phyloP scores from a whole-genome alignment of 2,329 filamentous ascomycete genomes.

The Verticillium albo-atrum region DNA sequence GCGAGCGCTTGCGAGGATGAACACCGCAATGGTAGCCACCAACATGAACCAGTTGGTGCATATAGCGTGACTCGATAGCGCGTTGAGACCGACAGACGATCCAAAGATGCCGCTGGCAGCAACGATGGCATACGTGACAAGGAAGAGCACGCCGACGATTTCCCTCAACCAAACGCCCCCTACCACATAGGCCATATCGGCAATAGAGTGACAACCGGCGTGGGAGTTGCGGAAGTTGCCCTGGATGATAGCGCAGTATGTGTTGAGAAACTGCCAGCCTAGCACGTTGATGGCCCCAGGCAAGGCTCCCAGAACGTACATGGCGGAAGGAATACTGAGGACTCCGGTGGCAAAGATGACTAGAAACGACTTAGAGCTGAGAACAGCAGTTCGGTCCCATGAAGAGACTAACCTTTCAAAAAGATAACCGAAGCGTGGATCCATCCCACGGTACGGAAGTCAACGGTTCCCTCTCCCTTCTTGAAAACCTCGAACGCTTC shows the following conservation, averaged over 20 bases:
- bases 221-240: conserved; percentile 33
- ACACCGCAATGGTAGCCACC: conserved; percentile 45
- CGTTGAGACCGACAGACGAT: conserved; percentile 55
- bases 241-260: conserved; percentile 33
- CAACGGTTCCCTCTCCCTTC: conserved; percentile 33
- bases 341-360: conserved; percentile 39
- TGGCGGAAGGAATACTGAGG: conserved; percentile 34
- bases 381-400: background rate
- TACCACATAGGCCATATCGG: conserved; percentile 54
- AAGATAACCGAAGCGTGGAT: conserved; percentile 43
- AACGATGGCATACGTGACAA: conserved; percentile 53
- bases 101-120: conserved; percentile 55
- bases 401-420: conserved; percentile 27
- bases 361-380: conserved; percentile 6
- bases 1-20: conserved; percentile 45
- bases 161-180: conserved; percentile 48
- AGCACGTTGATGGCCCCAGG: conserved; percentile 37
- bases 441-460: conserved; percentile 45
- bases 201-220: conserved; percentile 32
- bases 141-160: conserved; percentile 49
- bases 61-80: conserved; percentile 50
- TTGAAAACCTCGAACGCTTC: conserved; percentile 39
- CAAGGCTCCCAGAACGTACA: conserved; percentile 36
- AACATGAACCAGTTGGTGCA: conserved; percentile 57
- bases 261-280: conserved; percentile 35